Evolutionary conservation across 2,329 filamentous ascomycete genomes (phyloP).

Genomic region (Atkinsonella texensis): DNA sequence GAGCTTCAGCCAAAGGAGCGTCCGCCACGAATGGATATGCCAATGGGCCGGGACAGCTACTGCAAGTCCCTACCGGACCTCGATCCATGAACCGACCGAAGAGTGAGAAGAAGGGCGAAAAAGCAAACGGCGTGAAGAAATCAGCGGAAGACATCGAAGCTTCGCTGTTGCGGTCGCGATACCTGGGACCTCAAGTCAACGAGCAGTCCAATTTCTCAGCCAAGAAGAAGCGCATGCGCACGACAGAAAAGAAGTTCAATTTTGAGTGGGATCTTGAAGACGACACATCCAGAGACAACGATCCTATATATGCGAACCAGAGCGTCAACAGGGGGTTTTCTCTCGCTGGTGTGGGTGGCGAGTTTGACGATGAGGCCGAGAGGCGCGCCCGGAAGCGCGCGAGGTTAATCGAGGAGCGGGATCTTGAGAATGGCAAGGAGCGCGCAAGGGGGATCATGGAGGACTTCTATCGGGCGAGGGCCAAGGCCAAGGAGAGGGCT

Average conservation of each 20-base stretch:
- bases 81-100: constrained; percentile 45
- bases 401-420: constrained; percentile 59
- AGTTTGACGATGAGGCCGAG: constrained; percentile 43
- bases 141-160: constrained; percentile 56
- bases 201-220: constrained; percentile 77
- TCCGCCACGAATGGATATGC: constrained; percentile 13
- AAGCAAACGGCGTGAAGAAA: constrained; percentile 23
- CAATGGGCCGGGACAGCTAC: constrained; percentile 11
- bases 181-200: constrained; percentile 85
- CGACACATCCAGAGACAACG: constrained; percentile 60
- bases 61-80: constrained; percentile 55
- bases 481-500: constrained; percentile 58
- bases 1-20: constrained; percentile 1
- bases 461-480: constrained; percentile 54
- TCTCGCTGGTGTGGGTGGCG: constrained; percentile 37
- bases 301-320: constrained; percentile 54
- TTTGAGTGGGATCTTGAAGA: constrained; percentile 96
- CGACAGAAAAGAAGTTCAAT: constrained; percentile 95
- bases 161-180: constrained; percentile 63
- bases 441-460: constrained; percentile 74
- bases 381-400: constrained; percentile 46
- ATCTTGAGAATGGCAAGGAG: constrained; percentile 61
- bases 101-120: constrained; percentile 27
- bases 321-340: constrained; percentile 20
- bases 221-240: constrained; percentile 88